Evolutionary conservation across 345 rosid species (phyloP).

Genomic region (Heritiera littoralis): DNA sequence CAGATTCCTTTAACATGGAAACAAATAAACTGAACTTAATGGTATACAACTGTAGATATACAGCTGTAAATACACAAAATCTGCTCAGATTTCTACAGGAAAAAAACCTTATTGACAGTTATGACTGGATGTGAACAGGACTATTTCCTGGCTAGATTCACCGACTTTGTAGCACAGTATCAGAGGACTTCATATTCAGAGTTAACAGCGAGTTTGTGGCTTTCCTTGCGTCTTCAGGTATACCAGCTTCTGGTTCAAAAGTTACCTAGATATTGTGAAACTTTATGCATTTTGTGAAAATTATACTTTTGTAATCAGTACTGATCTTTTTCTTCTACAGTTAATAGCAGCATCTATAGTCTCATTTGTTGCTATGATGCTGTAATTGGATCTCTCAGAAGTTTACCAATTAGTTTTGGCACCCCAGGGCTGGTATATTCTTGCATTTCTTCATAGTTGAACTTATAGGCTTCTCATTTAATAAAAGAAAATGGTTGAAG

Average conservation of each 20-base stretch:
- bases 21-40: too few relatives aligned
- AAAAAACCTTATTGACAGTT: neutral
- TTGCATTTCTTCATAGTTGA: slow-evolving; percentile 18
- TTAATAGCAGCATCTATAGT: slow-evolving; percentile 74
- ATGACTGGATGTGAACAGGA: slow-evolving; percentile 47
- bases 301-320: neutral
- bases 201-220: slow-evolving; percentile 87
- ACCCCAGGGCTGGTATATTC: slow-evolving; percentile 85
- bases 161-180: slow-evolving; percentile 58
- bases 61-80: too few relatives aligned
- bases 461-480: neutral
- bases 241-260: neutral
- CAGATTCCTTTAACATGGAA: too few relatives aligned
- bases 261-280: neutral
- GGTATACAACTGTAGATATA: too few relatives aligned
- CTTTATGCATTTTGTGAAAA: neutral
- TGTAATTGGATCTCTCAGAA: slow-evolving; percentile 65
- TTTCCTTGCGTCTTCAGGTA: slow-evolving; percentile 98
- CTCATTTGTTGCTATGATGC: slow-evolving; percentile 76
- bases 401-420: slow-evolving; percentile 66
- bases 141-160: slow-evolving; percentile 60
- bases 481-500: slow-evolving; percentile 7
- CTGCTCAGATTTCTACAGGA: too few relatives aligned
- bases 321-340: slow-evolving; percentile 38
- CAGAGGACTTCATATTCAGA: slow-evolving; percentile 84